Base-by-base conservation (phyloP, 2,329 filamentous ascomycete species). In the Trichoderma gracile region DNA sequence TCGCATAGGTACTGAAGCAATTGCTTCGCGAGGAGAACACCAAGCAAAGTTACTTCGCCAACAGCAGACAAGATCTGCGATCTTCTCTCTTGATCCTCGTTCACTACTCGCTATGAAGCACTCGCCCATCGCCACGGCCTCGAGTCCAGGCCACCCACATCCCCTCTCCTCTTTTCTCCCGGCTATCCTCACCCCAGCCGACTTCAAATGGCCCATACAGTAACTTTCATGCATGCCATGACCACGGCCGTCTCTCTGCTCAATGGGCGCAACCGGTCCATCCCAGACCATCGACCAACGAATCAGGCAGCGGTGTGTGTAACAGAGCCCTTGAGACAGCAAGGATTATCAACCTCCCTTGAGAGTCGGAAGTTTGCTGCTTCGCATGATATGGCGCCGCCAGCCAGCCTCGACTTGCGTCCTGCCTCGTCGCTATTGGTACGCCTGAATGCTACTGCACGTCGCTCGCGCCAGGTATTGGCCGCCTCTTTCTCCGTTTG, bases 331-430 rank as follows among this genome's bases (percentile, higher is more conserved):
- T 27, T 17, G 38, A 61, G 47, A 61, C 57, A 61, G 47, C 58
- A 52, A 50, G 58, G 58, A 33, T 61, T 30, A 19, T 38, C 19
- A 17, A 12, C 30, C n/a, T 40, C 45, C 30, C 56, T n/a, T 40
- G 19, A 21, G 56, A 40, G 45, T 19, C 47, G 38, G 52, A 43
- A 52, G 47, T 52, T 61, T 52, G 57, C 57, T 52, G 17, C 46
- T 50, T 23, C 52, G 58, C 58, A 61, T 61, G 14, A 45, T 33
- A 50, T 59, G 56, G 56, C 56, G 56, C 45, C 33, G 38, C 33
- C 33, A 55, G 21, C 52, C 30, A 59, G 56, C 56, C 56, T 59
- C 33, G n/a, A 2, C 21, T 40, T 42, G 45, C 56, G 23, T 59
- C 38, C 27, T 47, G 30, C 56, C 33, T 59, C 30, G 45, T 42